A percentile compares a stretch with the other conserved stretches of the same genome.
Conservation (phyloP, 2,329 filamentous ascomycete genomes). For the Macrophomina tecta region DNA sequence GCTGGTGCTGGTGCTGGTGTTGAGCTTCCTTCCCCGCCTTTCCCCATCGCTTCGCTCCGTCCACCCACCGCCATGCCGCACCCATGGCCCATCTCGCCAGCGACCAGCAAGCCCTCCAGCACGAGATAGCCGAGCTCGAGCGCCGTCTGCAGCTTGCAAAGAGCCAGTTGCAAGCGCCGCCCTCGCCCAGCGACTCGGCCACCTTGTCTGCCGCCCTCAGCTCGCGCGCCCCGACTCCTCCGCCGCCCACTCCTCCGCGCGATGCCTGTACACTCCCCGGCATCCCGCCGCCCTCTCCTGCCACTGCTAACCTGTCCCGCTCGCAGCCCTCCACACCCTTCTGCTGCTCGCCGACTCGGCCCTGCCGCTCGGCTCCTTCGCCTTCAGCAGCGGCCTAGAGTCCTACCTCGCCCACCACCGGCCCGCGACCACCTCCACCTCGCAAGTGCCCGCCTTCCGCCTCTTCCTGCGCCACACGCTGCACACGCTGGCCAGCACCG, state of each 20-base stretch:
- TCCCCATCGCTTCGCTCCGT: background rate
- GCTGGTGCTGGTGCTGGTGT: background rate
- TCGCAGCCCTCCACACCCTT: conserved; percentile 65
- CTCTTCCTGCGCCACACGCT: conserved; percentile 74
- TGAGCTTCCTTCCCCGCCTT: background rate
- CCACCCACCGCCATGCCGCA: background rate
- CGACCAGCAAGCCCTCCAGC: conserved; percentile 39
- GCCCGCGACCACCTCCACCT: conserved; percentile 34
- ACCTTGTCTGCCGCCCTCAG: conserved; percentile 16
- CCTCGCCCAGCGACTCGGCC: conserved; percentile 31
- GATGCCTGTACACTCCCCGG: conserved; percentile 32
- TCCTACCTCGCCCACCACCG: conserved; percentile 76
- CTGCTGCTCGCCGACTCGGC: conserved; percentile 82
- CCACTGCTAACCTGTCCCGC: background rate
- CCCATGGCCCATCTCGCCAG: conserved; percentile 36
- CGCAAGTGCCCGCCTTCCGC: conserved; percentile 57
- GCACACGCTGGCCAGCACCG: conserved; percentile 72
- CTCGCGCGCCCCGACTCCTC: conserved; percentile 30
- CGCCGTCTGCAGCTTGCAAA: conserved; percentile 54
- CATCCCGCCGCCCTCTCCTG: background rate
- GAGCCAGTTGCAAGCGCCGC: conserved; percentile 50
- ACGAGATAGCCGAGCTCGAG: conserved; percentile 67
- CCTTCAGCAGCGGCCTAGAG: conserved; percentile 82
- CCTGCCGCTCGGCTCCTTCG: conserved; percentile 83
- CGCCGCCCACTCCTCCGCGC: conserved; percentile 10